Evolutionary conservation across 371 early-diverging fungal species (phyloP).

Genomic region (Mortierella polycephala): DNA sequence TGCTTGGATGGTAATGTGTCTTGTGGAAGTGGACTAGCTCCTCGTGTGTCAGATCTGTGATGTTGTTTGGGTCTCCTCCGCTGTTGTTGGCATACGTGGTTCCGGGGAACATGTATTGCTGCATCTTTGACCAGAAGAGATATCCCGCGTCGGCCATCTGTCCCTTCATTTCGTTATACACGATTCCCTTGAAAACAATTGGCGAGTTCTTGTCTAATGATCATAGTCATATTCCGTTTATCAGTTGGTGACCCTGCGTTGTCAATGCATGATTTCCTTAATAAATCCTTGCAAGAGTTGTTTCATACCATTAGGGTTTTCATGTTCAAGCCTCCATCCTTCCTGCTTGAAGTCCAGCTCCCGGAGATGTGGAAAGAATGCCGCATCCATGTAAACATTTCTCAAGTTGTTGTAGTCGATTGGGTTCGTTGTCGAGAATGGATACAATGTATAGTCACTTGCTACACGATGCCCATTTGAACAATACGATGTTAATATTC

Average conservation of each 20-base stretch:
- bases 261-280: neutral
- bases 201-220: slow-evolving; percentile 60
- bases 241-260: too few species aligned
- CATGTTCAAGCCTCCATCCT: slow-evolving; percentile 95
- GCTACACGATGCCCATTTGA: slow-evolving; percentile 56
- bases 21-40: slow-evolving; percentile 85
- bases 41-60: slow-evolving; percentile 88
- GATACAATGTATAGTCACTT: slow-evolving; percentile 91
- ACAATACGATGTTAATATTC: neutral
- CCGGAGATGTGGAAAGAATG: slow-evolving; percentile 82
- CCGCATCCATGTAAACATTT: slow-evolving; percentile 94
- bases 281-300: neutral
- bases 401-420: slow-evolving; percentile 90
- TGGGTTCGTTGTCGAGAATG: slow-evolving; percentile 92
- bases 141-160: slow-evolving; percentile 81
- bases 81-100: slow-evolving; percentile 85
- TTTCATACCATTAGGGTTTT: slow-evolving; percentile 68
- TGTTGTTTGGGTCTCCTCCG: slow-evolving; percentile 93
- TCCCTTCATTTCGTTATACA: slow-evolving; percentile 99
- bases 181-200: slow-evolving; percentile 90
- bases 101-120: slow-evolving; percentile 86
- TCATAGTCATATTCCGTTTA: too few species aligned
- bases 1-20: slow-evolving; percentile 90
- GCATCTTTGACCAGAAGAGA: slow-evolving; percentile 79
- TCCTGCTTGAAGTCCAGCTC: slow-evolving; percentile 91